Evolutionary conservation across 2,329 filamentous ascomycete species (phyloP).

Genomic region (Helicocarpus griseus): DNA sequence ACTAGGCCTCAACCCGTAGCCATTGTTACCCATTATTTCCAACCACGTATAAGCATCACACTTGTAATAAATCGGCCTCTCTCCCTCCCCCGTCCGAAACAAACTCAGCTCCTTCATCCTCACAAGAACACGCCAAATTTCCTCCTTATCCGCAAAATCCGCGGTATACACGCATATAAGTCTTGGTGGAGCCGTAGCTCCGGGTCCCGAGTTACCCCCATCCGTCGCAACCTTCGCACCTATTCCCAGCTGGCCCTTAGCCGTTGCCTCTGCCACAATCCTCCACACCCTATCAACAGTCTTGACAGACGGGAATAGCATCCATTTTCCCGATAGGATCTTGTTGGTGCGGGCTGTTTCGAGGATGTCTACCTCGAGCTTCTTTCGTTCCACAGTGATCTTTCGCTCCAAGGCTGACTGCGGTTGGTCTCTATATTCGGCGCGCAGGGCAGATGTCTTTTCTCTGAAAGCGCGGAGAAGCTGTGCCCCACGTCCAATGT

Average conservation of each 20-base stretch:
- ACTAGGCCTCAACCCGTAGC: slow-evolving; percentile 51
- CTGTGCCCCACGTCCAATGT: slow-evolving; percentile 45
- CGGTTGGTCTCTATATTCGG: slow-evolving; percentile 40
- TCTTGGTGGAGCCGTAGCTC: slow-evolving; percentile 20
- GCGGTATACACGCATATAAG: slow-evolving; percentile 71
- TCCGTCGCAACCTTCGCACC: slow-evolving; percentile 61
- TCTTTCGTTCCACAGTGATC: slow-evolving; percentile 33
- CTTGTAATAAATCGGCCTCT: slow-evolving; percentile 64
- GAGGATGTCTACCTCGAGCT: slow-evolving; percentile 47
- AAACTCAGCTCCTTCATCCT: slow-evolving; percentile 55
- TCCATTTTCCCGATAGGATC: slow-evolving; percentile 55
- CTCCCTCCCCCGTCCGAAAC: slow-evolving; percentile 31
- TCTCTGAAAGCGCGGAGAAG: slow-evolving; percentile 43
- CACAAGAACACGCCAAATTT: slow-evolving; percentile 59
- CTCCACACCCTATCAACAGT: slow-evolving; percentile 39
- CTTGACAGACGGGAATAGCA: slow-evolving; percentile 19
- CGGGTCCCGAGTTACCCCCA: slow-evolving; percentile 23
- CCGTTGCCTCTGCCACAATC: slow-evolving; percentile 56
- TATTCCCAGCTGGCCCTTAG: slow-evolving; percentile 59
- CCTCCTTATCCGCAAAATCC: slow-evolving; percentile 59
- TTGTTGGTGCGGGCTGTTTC: slow-evolving; percentile 49
- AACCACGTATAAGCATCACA: slow-evolving; percentile 61
- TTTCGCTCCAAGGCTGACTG: slow-evolving; percentile 24
- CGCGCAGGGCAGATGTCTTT: slow-evolving; percentile 40
- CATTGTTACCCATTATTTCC: slow-evolving; percentile 51